Conservation (phyloP, 23 red algal species). For the Gracilaria domingensis region DNA sequence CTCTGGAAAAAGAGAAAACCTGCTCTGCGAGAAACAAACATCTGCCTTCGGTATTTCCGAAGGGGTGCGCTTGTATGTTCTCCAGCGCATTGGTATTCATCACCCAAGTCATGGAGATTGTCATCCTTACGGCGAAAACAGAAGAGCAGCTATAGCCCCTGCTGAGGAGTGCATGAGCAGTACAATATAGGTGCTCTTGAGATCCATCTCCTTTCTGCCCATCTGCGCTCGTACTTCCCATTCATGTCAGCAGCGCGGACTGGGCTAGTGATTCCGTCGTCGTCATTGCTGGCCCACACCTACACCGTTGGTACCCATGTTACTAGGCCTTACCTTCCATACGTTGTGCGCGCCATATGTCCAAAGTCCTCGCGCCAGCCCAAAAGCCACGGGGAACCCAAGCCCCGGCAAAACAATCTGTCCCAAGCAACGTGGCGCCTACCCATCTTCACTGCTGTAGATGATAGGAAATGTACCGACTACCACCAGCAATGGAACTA, state of each 20-base stretch:
- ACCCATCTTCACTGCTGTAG: neutral
- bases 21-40: too few species aligned
- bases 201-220: too few species aligned
- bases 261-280: neutral
- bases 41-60: too few species aligned
- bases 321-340: neutral
- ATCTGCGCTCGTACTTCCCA: too few species aligned
- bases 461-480: neutral
- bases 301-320: neutral
- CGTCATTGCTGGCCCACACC: neutral
- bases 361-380: neutral
- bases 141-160: neutral
- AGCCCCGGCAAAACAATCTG: neutral
- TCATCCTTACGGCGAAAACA: too few species aligned
- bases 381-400: neutral
- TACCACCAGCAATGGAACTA: neutral
- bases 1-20: too few species aligned
- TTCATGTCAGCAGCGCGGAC: too few species aligned
- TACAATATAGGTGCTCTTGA: too few species aligned
- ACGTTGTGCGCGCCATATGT: neutral
- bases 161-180: neutral
- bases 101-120: too few species aligned
- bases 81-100: too few species aligned
- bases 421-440: neutral
- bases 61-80: too few species aligned